Percentiles rank a stretch among this genome's conserved stretches.
Evolutionary conservation across 2,329 filamentous ascomycete species (phyloP).

Genomic region (Dactylellina drechsleri): DNA sequence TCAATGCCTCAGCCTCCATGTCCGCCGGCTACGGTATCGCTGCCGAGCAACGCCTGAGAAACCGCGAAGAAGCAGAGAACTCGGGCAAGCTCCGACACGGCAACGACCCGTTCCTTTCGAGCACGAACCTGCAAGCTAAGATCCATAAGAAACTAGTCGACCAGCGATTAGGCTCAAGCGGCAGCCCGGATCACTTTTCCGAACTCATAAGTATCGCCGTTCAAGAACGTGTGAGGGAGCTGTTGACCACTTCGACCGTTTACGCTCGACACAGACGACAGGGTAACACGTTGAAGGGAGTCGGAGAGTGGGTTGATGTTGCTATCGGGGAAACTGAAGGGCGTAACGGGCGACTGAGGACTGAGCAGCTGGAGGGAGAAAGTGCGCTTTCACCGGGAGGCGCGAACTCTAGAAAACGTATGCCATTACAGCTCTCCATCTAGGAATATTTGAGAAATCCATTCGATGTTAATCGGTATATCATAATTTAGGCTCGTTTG

Average conservation of each 20-base stretch:
- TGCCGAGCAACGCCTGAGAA: slow-evolving; percentile 15
- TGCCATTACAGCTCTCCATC: background rate
- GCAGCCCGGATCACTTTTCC: slow-evolving; percentile 25
- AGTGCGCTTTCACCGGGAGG: slow-evolving; percentile 28
- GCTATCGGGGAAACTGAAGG: slow-evolving; percentile 45
- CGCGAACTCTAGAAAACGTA: slow-evolving; percentile 39
- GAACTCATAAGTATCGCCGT: slow-evolving; percentile 39
- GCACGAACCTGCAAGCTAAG: slow-evolving; percentile 2
- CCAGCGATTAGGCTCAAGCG: slow-evolving; percentile 24
- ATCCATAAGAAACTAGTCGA: slow-evolving; percentile 27
- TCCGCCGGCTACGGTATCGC: slow-evolving; percentile 7
- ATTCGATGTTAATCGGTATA: slow-evolving; percentile 6
- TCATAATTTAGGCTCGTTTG: slow-evolving; percentile 33
- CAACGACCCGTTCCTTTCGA: slow-evolving; percentile 38
- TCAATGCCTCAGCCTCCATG: slow-evolving; percentile 3
- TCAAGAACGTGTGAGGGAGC: slow-evolving; percentile 41
- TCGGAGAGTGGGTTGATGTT: slow-evolving; percentile 46
- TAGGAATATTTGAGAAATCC: background rate
- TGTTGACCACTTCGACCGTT: slow-evolving; percentile 25
- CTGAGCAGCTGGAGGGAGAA: slow-evolving; percentile 20
- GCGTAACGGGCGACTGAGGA: slow-evolving; percentile 29
- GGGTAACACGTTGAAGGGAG: slow-evolving; percentile 38
- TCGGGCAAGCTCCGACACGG: slow-evolving; percentile 44
- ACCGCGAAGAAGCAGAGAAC: slow-evolving; percentile 37
- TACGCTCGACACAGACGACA: slow-evolving; percentile 41